Conservation (phyloP, 495 filamentous ascomycete genomes). For the Neurospora sp. region DNA sequence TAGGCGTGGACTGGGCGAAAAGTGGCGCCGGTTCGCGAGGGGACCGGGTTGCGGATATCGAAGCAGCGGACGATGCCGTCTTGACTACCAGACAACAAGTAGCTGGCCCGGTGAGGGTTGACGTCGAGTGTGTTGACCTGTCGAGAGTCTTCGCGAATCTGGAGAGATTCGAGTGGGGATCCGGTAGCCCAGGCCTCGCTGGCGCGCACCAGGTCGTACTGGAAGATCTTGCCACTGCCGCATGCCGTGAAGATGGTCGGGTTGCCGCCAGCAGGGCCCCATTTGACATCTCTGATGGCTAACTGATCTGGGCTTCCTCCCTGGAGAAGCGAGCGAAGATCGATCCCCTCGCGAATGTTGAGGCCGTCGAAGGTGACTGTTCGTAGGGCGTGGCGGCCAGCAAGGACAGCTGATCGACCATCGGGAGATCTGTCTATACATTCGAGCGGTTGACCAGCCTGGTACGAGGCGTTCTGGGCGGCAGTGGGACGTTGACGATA, state of each 20-base stretch:
- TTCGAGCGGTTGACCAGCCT: slow-evolving; percentile 60
- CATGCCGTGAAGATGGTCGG: slow-evolving; percentile 71
- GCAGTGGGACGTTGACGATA: slow-evolving; percentile 45
- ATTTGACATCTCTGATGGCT: slow-evolving; percentile 75
- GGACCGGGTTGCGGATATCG: slow-evolving; percentile 33
- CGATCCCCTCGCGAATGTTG: slow-evolving; percentile 62
- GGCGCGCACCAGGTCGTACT: slow-evolving; percentile 69
- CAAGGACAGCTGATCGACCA: slow-evolving; percentile 67
- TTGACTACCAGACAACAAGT: slow-evolving; percentile 82
- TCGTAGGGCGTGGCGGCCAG: slow-evolving; percentile 75
- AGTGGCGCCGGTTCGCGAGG: slow-evolving; percentile 30
- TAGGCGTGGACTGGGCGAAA: slow-evolving; percentile 34
- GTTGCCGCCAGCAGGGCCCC: slow-evolving; percentile 46
- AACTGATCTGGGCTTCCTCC: slow-evolving; percentile 67
- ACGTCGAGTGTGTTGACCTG: slow-evolving; percentile 89
- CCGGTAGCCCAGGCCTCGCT: slow-evolving; percentile 18
- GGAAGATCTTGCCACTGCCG: slow-evolving; percentile 74
- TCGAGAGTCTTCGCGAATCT: slow-evolving; percentile 68
- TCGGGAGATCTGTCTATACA: slow-evolving; percentile 72
- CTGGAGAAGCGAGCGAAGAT: slow-evolving; percentile 67
- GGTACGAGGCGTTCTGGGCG: slow-evolving; percentile 64
- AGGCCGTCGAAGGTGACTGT: slow-evolving; percentile 65
- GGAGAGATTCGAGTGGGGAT: slow-evolving; percentile 59
- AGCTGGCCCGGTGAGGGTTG: slow-evolving; percentile 68
- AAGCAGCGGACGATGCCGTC: slow-evolving; percentile 74